A percentile compares a stretch with the other conserved stretches of the same genome.
These are phyloP conservation scores for Colletotrichum somersetense DNA, from an alignment of 2,329 filamentous ascomycete species.

Conservation along the genomic window DNA sequence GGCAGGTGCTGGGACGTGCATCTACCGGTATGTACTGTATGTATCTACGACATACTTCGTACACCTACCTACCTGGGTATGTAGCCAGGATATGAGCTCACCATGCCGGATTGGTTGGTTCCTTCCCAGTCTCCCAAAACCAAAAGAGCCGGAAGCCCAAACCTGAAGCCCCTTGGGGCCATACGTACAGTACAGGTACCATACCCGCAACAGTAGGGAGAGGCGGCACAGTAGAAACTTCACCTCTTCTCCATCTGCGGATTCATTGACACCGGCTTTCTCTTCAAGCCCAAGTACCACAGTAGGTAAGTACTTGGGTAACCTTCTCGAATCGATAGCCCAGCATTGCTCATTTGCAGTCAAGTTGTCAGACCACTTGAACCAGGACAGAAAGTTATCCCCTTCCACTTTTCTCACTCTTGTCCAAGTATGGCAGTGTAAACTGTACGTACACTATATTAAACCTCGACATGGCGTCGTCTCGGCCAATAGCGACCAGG, in stretches of 20 bases:
- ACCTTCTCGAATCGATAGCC: not conserved
- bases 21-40: not conserved
- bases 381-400: constrained; percentile 16
- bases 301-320: not conserved
- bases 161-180: not conserved
- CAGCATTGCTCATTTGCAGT: not conserved
- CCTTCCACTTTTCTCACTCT: not conserved
- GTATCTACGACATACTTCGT: no score
- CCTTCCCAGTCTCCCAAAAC: no score
- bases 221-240: not conserved
- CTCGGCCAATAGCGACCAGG: not conserved
- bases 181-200: not conserved
- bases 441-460: not conserved
- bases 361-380: not conserved
- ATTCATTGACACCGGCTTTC: not conserved
- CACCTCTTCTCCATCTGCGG: not conserved
- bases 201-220: not conserved
- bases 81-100: not conserved
- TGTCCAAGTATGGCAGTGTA: not conserved
- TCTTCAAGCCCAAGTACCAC: not conserved
- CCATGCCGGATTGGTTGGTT: not conserved
- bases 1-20: not conserved
- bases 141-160: not conserved
- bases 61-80: no score
- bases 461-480: not conserved